Percentiles rank a stretch among this genome's conserved stretches.
Conservation (phyloP, 495 filamentous ascomycete genomes). For the Platismatia glauca region DNA sequence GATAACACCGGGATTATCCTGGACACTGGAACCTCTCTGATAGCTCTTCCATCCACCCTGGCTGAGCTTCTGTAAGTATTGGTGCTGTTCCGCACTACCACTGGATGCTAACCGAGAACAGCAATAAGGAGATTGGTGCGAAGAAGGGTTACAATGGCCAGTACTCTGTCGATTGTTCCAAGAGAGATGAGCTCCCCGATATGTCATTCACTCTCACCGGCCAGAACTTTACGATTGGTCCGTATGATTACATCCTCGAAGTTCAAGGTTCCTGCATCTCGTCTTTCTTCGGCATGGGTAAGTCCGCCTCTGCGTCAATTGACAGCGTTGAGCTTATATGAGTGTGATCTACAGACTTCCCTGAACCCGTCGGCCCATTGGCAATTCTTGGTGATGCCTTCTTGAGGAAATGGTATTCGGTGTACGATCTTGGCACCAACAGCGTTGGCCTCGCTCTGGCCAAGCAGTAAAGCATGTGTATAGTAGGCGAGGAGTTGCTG, state of each 20-base stretch:
- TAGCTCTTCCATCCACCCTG: constrained; percentile 83
- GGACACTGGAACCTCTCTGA: constrained; percentile 97
- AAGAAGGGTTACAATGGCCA: constrained; percentile 95
- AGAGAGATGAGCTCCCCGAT: constrained; percentile 74
- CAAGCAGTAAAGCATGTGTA: constrained; percentile 33
- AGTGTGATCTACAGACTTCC: constrained; percentile 57
- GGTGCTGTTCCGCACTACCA: constrained; percentile 9
- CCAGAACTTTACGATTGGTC: constrained; percentile 79
- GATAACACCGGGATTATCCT: constrained; percentile 93
- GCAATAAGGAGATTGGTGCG: constrained; percentile 93
- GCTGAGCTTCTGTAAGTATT: constrained; percentile 74
- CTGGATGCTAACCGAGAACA: constrained; percentile 29
- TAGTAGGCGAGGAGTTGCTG: not conserved
- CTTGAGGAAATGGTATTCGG: constrained; percentile 93
- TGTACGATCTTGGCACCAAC: constrained; percentile 83
- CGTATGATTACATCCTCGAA: constrained; percentile 95
- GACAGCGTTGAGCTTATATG: not conserved
- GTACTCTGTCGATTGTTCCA: constrained; percentile 83
- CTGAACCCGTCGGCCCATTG: constrained; percentile 79
- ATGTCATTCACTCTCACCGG: constrained; percentile 81
- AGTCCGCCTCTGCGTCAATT: constrained; percentile 53
- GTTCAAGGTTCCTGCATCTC: constrained; percentile 93
- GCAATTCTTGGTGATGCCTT: constrained; percentile 97
- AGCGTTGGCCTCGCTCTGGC: constrained; percentile 82
- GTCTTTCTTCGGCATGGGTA: constrained; percentile 96